Conservation (phyloP, 768 basidiomycete species). For the Suillus subalutaceus region DNA sequence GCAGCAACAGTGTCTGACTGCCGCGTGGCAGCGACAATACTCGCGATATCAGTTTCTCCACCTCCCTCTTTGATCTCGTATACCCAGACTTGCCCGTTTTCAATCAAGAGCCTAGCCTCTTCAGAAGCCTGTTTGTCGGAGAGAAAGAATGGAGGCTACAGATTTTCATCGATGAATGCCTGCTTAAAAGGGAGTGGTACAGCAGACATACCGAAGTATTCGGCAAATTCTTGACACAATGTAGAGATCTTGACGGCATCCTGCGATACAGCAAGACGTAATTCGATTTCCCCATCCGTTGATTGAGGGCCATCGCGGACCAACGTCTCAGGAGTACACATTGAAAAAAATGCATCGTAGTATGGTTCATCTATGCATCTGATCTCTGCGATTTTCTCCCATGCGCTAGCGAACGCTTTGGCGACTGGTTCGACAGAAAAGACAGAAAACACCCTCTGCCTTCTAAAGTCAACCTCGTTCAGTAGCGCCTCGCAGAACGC, state of each 20-base stretch:
- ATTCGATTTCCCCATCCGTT: constrained; percentile 37
- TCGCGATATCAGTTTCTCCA: constrained; percentile 33
- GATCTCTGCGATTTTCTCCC: constrained; percentile 46
- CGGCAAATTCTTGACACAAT: constrained; percentile 55
- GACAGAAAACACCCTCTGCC: constrained; percentile 60
- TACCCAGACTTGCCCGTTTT: constrained; percentile 54
- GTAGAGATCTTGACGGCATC: constrained; percentile 45
- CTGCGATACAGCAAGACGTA: constrained; percentile 37
- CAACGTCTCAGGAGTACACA: constrained; percentile 45
- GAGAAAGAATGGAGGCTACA: constrained; percentile 43
- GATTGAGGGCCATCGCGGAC: constrained; percentile 25
- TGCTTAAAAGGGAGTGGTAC: constrained; percentile 9
- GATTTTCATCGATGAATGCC: constrained; percentile 29
- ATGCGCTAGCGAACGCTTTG: constrained; percentile 44
- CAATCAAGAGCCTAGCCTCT: constrained; percentile 51
- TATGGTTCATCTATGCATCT: constrained; percentile 45
- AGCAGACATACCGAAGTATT: constrained; percentile 48
- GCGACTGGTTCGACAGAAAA: constrained; percentile 52
- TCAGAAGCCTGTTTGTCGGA: constrained; percentile 38
- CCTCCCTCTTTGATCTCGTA: constrained; percentile 43
- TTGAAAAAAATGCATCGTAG: constrained; percentile 51
- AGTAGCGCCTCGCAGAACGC: constrained; percentile 39
- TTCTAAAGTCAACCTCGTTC: constrained; percentile 27
- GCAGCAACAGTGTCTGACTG: constrained; percentile 50
- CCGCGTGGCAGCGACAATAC: constrained; percentile 62